phyloP scores from a whole-genome alignment of 768 basidiomycete genomes.

The Daedalea quercina region DNA sequence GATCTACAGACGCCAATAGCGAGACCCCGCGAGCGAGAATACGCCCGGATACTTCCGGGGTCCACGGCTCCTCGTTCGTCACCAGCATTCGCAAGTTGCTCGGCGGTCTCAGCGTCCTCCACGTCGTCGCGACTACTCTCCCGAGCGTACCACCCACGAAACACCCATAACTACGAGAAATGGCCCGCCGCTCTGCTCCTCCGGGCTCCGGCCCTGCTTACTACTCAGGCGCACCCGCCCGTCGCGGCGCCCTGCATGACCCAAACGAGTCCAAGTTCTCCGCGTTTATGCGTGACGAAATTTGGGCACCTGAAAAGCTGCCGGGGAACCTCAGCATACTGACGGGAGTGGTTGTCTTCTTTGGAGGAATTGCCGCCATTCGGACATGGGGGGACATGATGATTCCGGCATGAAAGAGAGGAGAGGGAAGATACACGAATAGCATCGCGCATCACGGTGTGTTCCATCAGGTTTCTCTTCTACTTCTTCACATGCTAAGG shows the following conservation, averaged over 20 bases:
- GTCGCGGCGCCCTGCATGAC: constrained; percentile 37
- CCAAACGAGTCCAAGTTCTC: constrained; percentile 60
- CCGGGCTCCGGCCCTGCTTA: constrained; percentile 47
- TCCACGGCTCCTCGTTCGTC: neutral
- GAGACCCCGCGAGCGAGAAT: too few species aligned
- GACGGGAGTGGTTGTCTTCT: constrained; percentile 59
- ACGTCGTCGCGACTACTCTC: neutral
- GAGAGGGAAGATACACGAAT: neutral
- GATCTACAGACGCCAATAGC: too few species aligned
- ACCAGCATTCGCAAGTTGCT: neutral
- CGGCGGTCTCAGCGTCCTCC: neutral
- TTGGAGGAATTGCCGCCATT: constrained; percentile 61
- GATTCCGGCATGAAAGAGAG: constrained; percentile 47
- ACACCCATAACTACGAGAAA: constrained; percentile 18
- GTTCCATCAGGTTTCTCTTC: neutral
- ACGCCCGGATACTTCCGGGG: too few species aligned
- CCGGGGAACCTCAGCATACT: constrained; percentile 68
- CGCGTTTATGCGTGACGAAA: constrained; percentile 49
- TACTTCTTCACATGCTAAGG: too few species aligned
- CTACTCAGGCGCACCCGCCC: constrained; percentile 38
- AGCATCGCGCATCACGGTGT: neutral
- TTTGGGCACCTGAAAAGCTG: constrained; percentile 67
- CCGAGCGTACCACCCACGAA: neutral
- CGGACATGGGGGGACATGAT: constrained; percentile 77
- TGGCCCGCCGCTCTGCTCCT: constrained; percentile 68